These are phyloP conservation scores for Sesbania bispinosa DNA, from an alignment of 306 rosid species.

Conservation along the genomic window DNA sequence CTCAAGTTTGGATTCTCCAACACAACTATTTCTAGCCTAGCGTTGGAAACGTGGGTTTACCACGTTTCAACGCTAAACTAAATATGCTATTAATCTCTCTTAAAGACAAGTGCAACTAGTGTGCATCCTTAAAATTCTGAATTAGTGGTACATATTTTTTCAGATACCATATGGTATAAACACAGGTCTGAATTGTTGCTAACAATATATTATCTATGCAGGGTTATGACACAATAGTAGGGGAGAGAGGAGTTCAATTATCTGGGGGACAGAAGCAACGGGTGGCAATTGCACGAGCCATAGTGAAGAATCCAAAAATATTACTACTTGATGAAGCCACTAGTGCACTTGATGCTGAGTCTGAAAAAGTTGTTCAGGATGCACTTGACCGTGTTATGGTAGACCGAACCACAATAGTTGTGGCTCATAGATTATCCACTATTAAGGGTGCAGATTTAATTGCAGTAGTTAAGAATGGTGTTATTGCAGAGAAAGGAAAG, in stretches of 20 bases:
- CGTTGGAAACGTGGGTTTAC: no score
- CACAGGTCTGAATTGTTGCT: neutral
- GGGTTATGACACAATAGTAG: conserved; percentile 61
- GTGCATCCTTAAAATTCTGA: neutral
- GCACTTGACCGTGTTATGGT: conserved; percentile 59
- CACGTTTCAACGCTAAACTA: no score
- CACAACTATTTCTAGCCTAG: no score
- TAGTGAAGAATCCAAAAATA: conserved; percentile 56
- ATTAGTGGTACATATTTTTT: neutral
- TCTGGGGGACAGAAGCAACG: conserved; percentile 71
- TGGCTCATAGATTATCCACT: conserved; percentile 67
- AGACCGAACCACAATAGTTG: conserved; percentile 58
- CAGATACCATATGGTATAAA: neutral
- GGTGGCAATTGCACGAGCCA: conserved; percentile 69
- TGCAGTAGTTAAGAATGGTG: conserved; percentile 64
- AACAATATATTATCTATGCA: conserved; percentile 20
- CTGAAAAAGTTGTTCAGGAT: conserved; percentile 69
- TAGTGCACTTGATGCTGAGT: conserved; percentile 79
- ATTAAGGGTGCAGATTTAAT: conserved; percentile 58
- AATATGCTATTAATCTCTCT: neutral
- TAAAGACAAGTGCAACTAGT: neutral
- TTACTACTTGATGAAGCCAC: conserved; percentile 73
- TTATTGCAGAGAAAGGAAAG: conserved; percentile 49
- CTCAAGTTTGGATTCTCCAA: no score
- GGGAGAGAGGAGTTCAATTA: conserved; percentile 56